A percentile compares a stretch with the other conserved stretches of the same genome.
phyloP scores from a whole-genome alignment of 495 filamentous ascomycete species.

The Xylaria venustula region DNA sequence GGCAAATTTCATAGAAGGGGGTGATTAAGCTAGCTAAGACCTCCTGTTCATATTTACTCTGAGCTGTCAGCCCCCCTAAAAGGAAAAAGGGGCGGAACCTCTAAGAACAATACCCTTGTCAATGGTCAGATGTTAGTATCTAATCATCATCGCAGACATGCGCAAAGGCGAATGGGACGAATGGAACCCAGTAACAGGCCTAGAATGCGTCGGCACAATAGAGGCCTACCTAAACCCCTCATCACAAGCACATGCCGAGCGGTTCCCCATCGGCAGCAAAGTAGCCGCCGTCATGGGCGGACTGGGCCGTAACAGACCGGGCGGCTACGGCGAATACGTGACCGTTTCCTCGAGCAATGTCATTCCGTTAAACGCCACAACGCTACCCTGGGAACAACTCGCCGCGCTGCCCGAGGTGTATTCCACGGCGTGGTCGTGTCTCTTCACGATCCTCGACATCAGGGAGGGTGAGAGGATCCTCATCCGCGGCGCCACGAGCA shows the following conservation, averaged over 20 bases:
- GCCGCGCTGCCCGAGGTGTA: constrained; percentile 47
- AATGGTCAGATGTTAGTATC: neutral
- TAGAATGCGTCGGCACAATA: constrained; percentile 49
- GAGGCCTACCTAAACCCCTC: constrained; percentile 19
- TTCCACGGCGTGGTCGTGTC: constrained; percentile 43
- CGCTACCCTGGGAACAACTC: constrained; percentile 39
- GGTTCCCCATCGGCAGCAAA: constrained; percentile 34
- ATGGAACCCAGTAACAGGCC: constrained; percentile 40
- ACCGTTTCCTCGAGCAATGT: constrained; percentile 36
- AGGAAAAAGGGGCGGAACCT: neutral
- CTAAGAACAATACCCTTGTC: neutral
- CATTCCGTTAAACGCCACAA: constrained; percentile 30
- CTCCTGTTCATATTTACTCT: neutral
- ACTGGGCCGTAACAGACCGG: constrained; percentile 38
- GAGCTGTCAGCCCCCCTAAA: neutral
- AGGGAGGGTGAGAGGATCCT: constrained; percentile 33
- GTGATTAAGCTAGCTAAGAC: too few species aligned
- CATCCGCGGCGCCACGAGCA: constrained; percentile 44
- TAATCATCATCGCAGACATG: constrained; percentile 29
- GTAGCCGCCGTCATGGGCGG: constrained; percentile 47
- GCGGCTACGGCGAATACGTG: constrained; percentile 44
- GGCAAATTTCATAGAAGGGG: too few species aligned
- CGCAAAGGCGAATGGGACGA: constrained; percentile 52
- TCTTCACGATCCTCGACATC: constrained; percentile 39
- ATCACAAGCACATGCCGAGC: constrained; percentile 4